Conservation (phyloP, 164 flowering plant species). For the Liquidambar formosana region DNA sequence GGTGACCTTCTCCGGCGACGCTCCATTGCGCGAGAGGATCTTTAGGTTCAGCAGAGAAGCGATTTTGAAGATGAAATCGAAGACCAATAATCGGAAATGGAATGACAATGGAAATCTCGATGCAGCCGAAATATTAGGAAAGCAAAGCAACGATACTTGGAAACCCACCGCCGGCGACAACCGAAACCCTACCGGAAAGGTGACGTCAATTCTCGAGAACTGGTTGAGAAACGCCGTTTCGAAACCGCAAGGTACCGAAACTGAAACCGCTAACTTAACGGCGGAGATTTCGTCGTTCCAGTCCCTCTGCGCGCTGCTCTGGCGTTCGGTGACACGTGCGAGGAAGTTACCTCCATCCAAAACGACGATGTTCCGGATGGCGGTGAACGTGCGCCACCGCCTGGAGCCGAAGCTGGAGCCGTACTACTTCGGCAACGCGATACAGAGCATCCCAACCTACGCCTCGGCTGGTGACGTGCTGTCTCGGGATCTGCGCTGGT, state of each 20-base stretch:
- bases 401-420: conserved; percentile 50
- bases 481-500: conserved; percentile 52
- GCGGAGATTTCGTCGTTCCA: conserved; percentile 69
- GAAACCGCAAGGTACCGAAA: conserved; percentile 5
- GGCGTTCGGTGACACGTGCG: conserved; percentile 63
- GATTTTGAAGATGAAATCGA: conserved; percentile 45
- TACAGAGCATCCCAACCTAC: conserved; percentile 70
- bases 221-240: conserved; percentile 16
- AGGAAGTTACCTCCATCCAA: conserved; percentile 34
- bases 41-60: conserved; percentile 59
- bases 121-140: conserved; percentile 35
- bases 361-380: conserved; percentile 63
- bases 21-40: conserved; percentile 57
- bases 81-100: conserved; percentile 21
- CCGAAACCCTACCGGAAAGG: conserved; percentile 12
- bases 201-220: conserved; percentile 20
- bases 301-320: conserved; percentile 52
- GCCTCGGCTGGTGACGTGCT: conserved; percentile 59
- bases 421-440: conserved; percentile 64
- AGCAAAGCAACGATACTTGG: conserved; percentile 37
- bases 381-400: conserved; percentile 55
- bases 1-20: conserved; percentile 48
- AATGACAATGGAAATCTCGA: background rate
- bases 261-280: background rate
- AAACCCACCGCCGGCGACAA: background rate